Base-by-base conservation (phyloP, 2,329 filamentous ascomycete species). In the Lachnellula hyalina region DNA sequence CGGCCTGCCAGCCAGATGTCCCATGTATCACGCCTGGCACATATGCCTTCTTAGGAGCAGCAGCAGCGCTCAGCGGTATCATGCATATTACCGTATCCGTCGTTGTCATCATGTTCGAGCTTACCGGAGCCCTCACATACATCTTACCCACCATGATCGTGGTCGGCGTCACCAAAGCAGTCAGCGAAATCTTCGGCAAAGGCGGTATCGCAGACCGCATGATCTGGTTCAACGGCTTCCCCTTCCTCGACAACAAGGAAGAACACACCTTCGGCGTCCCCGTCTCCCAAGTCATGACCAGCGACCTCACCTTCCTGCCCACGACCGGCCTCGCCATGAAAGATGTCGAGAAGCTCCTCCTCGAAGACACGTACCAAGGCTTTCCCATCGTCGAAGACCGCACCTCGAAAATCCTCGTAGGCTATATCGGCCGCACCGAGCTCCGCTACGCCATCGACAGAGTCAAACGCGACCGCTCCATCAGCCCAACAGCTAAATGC, bases 81-180 rank as follows among this genome's bases (percentile, higher is more conserved):
- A 99, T 97, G 93, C 94, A 97, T 71, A 89, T 99, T 59, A 96
- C 93, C 0, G 85, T 99, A 15, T 95, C 92, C 0, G 91, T 99
- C 9, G 93, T 96, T 2, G 94, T 99, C 66, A 99, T 99, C 71
- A 97, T 99, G 94, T 97, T 97, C 67, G 94, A 99, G 72, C 80
- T 99, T 48, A 99, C 94, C 0, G 94, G 94, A n/a, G 94, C 94
- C 6, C 75, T 97, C 57, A 96, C 92, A 1, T 99, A 99, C 68
- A 97, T 99, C 61, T 76, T 99, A 28, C 94, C 94, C 0, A 97
- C 93, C 14, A 99, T 99, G 94, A 96, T 99, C 64, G 94, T 97
- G 0, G 94, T 97, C 2, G 94, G 94, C 48, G 88, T 96, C 34
- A 97, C 93, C 40, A 99, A 99, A 75, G 89, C 89, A 14, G 89